phyloP scores from a whole-genome alignment of 208 protist genomes.

The Acanthamoeba sp. region DNA sequence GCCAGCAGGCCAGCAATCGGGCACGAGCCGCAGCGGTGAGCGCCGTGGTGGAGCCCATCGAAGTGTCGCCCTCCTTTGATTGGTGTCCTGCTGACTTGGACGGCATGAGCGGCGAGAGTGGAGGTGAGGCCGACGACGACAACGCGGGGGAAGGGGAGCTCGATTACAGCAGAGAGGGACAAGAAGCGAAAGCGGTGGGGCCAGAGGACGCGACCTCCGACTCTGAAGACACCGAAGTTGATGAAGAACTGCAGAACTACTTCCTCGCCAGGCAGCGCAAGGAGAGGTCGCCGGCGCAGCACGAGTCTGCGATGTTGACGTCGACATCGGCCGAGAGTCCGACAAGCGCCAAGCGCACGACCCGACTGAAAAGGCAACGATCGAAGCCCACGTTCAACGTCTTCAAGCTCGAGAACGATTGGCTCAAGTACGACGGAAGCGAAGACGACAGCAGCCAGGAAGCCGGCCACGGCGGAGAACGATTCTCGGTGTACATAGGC shows the following conservation, averaged over 20 bases:
- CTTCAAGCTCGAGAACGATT: conserved; percentile 64
- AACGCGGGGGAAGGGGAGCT: not conserved
- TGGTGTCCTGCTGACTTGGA: not conserved
- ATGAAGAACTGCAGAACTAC: conserved; percentile 57
- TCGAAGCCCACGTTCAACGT: conserved; percentile 49
- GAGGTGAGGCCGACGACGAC: not conserved
- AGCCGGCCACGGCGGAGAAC: not conserved
- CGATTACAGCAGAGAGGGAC: not conserved
- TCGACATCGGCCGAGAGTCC: no score
- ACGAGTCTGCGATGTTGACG: no score
- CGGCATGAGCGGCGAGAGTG: not conserved
- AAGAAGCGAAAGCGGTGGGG: no score
- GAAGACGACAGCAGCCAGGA: conserved; percentile 48
- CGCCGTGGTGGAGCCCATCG: not conserved
- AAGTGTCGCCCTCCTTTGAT: not conserved
- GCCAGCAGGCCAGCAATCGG: not conserved
- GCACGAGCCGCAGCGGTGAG: no score
- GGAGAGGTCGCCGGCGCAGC: no score
- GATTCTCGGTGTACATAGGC: conserved; percentile 19
- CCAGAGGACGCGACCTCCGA: not conserved
- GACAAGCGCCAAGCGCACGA: no score
- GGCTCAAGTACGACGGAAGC: conserved; percentile 51
- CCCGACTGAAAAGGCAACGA: not conserved
- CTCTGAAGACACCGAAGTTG: conserved; percentile 31
- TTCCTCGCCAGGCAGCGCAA: not conserved